Evolutionary conservation across 108 stramenopile genomes (phyloP).

Genomic region (Schizochytrium sp.): DNA sequence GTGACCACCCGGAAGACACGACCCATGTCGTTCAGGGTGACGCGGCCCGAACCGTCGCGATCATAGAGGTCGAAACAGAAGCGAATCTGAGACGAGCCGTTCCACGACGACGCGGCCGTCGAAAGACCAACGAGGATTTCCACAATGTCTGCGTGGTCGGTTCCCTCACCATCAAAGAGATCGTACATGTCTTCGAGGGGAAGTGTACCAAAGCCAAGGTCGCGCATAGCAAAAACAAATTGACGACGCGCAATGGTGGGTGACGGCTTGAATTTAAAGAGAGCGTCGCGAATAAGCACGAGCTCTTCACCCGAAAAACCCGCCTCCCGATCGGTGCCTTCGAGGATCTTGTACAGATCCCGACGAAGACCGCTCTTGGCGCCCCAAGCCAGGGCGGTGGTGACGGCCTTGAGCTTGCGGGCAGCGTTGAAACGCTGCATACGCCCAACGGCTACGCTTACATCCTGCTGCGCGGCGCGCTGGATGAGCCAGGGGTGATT

Average conservation of each 20-base stretch:
- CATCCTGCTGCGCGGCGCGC: neutral
- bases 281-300: neutral
- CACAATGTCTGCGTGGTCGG: neutral
- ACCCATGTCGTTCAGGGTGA: neutral
- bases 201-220: neutral
- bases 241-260: neutral
- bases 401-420: neutral
- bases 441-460: neutral
- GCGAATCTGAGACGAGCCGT: conserved; percentile 2
- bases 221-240: neutral
- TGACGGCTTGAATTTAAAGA: neutral
- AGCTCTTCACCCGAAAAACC: neutral
- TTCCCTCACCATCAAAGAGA: neutral
- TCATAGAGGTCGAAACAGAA: conserved; percentile 7
- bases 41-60: neutral
- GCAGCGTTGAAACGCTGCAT: neutral
- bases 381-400: neutral
- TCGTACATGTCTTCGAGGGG: neutral
- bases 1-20: neutral
- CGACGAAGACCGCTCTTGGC: neutral
- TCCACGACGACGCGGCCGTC: neutral
- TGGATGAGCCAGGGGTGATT: conserved; percentile 23
- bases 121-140: neutral
- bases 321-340: neutral
- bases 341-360: conserved; percentile 1